Evolutionary conservation across 2,329 filamentous ascomycete genomes (phyloP).

Genomic region (Nemania sp.): DNA sequence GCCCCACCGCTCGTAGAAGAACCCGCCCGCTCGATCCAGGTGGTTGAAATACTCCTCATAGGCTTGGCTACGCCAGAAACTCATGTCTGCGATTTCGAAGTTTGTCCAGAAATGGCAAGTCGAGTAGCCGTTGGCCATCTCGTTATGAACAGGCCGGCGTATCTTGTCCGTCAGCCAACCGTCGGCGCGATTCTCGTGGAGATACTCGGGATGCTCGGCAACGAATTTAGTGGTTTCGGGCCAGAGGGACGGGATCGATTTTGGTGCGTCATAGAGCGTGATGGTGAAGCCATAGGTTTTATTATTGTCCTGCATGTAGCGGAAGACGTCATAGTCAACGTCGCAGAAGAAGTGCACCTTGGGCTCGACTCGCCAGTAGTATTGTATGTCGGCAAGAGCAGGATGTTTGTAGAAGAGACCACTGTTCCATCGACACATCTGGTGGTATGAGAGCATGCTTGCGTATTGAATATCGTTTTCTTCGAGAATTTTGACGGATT

Average conservation of each 20-base stretch:
- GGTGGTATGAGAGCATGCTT: constrained; percentile 86
- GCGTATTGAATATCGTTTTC: constrained; percentile 91
- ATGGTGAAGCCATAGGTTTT: constrained; percentile 99
- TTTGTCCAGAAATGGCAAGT: constrained; percentile 99
- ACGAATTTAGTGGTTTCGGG: constrained; percentile 94
- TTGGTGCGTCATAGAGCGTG: constrained; percentile 89
- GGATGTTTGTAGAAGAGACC: constrained; percentile 98
- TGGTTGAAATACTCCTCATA: constrained; percentile 98
- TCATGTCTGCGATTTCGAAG: constrained; percentile 93
- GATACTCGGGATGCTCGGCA: constrained; percentile 77
- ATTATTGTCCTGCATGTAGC: constrained; percentile 97
- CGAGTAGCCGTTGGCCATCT: constrained; percentile 86
- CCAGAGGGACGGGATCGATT: constrained; percentile 87
- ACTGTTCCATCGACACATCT: constrained; percentile 99
- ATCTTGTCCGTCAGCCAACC: constrained; percentile 82
- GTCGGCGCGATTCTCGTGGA: constrained; percentile 84
- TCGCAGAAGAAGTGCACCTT: constrained; percentile 99
- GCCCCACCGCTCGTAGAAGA: constrained; percentile 99
- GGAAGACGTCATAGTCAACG: constrained; percentile 97
- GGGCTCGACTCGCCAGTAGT: constrained; percentile 98
- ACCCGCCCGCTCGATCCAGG: constrained; percentile 89
- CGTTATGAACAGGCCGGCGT: constrained; percentile 77
- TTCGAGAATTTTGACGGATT: constrained; percentile 81
- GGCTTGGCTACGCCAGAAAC: constrained; percentile 85
- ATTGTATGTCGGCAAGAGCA: constrained; percentile 78